Base-by-base conservation (phyloP, 805 yeast genomes). In the Pichia thaimueangensis region DNA sequence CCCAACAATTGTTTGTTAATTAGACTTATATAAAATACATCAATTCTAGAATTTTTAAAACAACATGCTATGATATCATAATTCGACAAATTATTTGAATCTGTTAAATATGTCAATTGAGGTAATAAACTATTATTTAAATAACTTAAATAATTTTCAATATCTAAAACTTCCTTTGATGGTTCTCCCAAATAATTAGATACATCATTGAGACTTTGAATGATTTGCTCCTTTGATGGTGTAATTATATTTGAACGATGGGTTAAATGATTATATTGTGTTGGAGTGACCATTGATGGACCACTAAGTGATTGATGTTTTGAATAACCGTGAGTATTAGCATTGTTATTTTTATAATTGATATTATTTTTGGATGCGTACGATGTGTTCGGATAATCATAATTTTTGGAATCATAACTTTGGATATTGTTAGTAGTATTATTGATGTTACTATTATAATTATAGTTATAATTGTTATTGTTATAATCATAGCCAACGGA, bases 41-140 rank as follows among this genome's bases (percentile, higher is more conserved):
- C 96, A 42, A 81, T 64, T 33, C 96, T 69, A 8, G 87, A 86
- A 23, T 82, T 78, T 59, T 88, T 87, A 65, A 87, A 87, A 42
- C 80, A 79, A 32, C 86, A 84, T 35, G 82, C 63, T 28, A 78
- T 74, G 42, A 85, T 67, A 45, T 64, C 66, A 39, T 53, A 58
- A 25, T 43, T 33, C 2, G 34, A 23, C 11, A 30, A n/a, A n/a
- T 16, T 19, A 12, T 17, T n/a, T 23, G 25, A 15, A 20, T 39
- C 42, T 5, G 30, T 30, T 19, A 31, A 22, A 27, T 31, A 39
- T 11, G 37, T 39, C n/a, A 39, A 25, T n/a, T 39, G 23, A 6
- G 63, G 73, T 31, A 59, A 41, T 21, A 52, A 50, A 7, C 37
- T 48, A 23, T 47, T 53, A 30, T 52, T 54, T 29, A 59, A 46